Evolutionary conservation across 2,329 filamentous ascomycete genomes (phyloP).

Genomic region (Ophiocordyceps camponoti-floridani): DNA sequence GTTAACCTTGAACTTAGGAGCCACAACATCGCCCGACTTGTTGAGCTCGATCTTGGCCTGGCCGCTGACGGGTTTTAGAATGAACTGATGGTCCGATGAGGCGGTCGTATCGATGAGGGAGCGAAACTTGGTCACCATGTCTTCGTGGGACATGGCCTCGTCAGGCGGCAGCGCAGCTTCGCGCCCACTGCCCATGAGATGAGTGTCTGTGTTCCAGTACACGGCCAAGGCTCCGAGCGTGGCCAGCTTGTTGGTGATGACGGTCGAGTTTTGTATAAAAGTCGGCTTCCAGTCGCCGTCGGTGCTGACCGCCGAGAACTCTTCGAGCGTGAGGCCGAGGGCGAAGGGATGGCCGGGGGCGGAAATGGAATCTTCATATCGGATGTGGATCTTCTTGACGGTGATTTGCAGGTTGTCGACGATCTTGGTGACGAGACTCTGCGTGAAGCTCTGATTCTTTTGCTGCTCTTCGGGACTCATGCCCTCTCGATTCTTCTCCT

Average conservation of each 20-base stretch:
- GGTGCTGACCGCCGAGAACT: conserved; percentile 94
- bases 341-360: conserved; percentile 91
- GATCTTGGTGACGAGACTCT: conserved; percentile 87
- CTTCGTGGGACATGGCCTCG: conserved; percentile 50
- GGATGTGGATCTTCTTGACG: conserved; percentile 94
- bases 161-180: conserved; percentile 32
- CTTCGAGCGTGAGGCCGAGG: conserved; percentile 76
- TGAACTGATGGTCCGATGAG: conserved; percentile 61
- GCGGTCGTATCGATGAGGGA: conserved; percentile 56
- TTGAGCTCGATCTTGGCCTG: conserved; percentile 89
- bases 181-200: conserved; percentile 65
- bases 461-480: conserved; percentile 91
- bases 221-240: conserved; percentile 77
- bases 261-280: conserved; percentile 76
- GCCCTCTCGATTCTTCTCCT: conserved; percentile 81
- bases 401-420: conserved; percentile 97
- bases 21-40: conserved; percentile 66
- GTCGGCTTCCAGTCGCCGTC: conserved; percentile 89
- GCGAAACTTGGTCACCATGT: conserved; percentile 61
- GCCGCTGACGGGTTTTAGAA: conserved; percentile 87
- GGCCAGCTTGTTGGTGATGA: conserved; percentile 82
- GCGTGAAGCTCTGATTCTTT: conserved; percentile 94
- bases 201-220: conserved; percentile 95
- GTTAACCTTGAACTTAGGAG: conserved; percentile 77
- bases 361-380: conserved; percentile 95